Conservation (phyloP, 345 rosid species). For the Raphanus sativus region DNA sequence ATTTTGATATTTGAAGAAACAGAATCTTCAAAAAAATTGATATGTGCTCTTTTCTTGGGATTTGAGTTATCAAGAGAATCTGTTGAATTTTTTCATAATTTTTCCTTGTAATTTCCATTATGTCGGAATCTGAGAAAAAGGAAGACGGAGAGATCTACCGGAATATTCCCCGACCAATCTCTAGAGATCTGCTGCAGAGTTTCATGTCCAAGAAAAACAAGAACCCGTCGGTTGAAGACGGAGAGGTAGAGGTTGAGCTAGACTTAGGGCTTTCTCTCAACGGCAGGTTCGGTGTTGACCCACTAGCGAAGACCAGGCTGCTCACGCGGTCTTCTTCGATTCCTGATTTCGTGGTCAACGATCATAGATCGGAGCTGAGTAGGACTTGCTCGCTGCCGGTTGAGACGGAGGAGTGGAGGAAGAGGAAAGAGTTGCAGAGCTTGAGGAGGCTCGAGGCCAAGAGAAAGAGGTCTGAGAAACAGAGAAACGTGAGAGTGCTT, state of each 20-base stretch:
- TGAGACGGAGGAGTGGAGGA: constrained; percentile 72
- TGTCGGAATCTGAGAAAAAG: background rate
- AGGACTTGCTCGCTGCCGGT: constrained; percentile 70
- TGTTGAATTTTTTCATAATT: background rate
- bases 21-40: constrained; percentile 30
- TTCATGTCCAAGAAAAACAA: constrained; percentile 42
- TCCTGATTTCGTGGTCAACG: constrained; percentile 49
- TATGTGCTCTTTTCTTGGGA: constrained; percentile 6
- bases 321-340: constrained; percentile 53
- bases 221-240: constrained; percentile 19
- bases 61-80: background rate
- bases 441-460: constrained; percentile 73
- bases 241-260: constrained; percentile 65
- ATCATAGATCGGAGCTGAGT: constrained; percentile 39
- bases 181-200: constrained; percentile 45
- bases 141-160: constrained; percentile 25
- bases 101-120: background rate
- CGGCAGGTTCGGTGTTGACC: constrained; percentile 85
- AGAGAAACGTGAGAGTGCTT: constrained; percentile 44
- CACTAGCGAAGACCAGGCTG: constrained; percentile 48
- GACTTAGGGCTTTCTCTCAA: constrained; percentile 75
- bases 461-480: constrained; percentile 78
- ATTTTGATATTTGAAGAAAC: constrained; percentile 16
- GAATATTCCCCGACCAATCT: constrained; percentile 21
- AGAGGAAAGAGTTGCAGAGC: constrained; percentile 65